Evolutionary conservation across 352 stramenopile species (phyloP).

Genomic region (Globisporangium okanoganense): DNA sequence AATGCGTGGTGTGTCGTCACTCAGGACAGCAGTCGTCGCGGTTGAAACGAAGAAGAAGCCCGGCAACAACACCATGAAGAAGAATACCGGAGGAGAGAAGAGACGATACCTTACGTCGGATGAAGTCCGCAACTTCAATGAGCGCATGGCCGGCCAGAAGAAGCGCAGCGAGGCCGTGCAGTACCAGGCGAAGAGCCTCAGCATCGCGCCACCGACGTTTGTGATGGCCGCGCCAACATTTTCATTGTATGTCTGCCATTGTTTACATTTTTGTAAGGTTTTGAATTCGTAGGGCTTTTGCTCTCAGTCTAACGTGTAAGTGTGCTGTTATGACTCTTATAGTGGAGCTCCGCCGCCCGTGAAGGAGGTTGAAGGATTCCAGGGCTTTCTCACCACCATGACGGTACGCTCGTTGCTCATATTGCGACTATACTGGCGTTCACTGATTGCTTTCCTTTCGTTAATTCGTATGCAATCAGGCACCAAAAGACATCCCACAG

Average conservation of each 20-base stretch:
- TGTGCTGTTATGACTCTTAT: neutral
- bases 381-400: constrained; percentile 62
- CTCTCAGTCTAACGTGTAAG: neutral
- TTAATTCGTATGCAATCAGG: constrained; percentile 1
- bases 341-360: constrained; percentile 14
- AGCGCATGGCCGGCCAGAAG: constrained; percentile 55
- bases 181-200: constrained; percentile 23
- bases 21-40: constrained; percentile 31
- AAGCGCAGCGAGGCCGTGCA: constrained; percentile 19
- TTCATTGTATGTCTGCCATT: constrained; percentile 46
- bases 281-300: neutral
- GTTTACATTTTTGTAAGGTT: neutral
- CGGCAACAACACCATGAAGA: constrained; percentile 19
- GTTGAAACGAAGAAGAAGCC: constrained; percentile 34
- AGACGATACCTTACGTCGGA: constrained; percentile 30
- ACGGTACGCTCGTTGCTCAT: constrained; percentile 20
- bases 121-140: constrained; percentile 77
- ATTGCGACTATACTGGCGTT: neutral
- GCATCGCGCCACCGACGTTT: constrained; percentile 50
- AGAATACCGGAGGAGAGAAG: constrained; percentile 26
- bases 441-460: neutral
- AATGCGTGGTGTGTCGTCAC: neutral
- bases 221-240: constrained; percentile 64
- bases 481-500: constrained; percentile 33
- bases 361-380: constrained; percentile 61